A percentile compares a stretch with the other conserved stretches of the same genome.
These are phyloP conservation scores for Keithomyces neogunnii DNA, from an alignment of 2,329 filamentous ascomycete genomes.

Conservation along the genomic window DNA sequence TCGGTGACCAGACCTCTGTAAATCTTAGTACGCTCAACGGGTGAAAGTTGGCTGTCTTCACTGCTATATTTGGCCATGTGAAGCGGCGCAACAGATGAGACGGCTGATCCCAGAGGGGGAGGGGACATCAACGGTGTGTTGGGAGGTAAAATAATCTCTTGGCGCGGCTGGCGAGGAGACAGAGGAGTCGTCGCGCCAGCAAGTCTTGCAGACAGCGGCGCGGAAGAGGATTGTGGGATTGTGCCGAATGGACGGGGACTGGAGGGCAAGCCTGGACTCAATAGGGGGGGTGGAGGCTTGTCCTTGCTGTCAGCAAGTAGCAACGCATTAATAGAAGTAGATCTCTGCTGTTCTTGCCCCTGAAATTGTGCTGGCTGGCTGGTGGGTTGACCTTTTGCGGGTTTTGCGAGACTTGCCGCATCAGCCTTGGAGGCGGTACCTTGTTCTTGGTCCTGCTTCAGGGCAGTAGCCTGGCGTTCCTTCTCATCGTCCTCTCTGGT, in stretches of 20 bases:
- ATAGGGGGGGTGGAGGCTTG: slow-evolving; percentile 33
- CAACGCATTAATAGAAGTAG: slow-evolving; percentile 43
- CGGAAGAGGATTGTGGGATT: slow-evolving; percentile 42
- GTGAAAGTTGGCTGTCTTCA: slow-evolving; percentile 8
- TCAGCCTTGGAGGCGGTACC: slow-evolving; percentile 56
- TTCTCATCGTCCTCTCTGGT: slow-evolving; percentile 83
- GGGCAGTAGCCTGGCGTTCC: slow-evolving; percentile 60
- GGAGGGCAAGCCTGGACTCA: slow-evolving; percentile 52
- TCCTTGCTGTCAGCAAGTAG: slow-evolving; percentile 30
- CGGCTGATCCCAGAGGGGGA: slow-evolving; percentile 8
- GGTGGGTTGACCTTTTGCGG: background rate
- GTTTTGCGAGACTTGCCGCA: background rate
- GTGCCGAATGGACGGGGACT: slow-evolving; percentile 51
- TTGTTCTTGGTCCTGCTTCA: slow-evolving; percentile 59
- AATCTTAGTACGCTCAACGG: slow-evolving; percentile 43
- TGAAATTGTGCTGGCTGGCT: background rate
- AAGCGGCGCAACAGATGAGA: slow-evolving; percentile 1
- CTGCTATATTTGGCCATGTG: slow-evolving; percentile 4
- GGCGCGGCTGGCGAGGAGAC: slow-evolving; percentile 65
- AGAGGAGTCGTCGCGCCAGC: slow-evolving; percentile 46
- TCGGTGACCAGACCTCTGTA: slow-evolving; percentile 75
- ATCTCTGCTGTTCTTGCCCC: background rate
- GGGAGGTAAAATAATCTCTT: slow-evolving; percentile 63
- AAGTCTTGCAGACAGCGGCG: slow-evolving; percentile 52
- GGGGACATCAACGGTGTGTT: slow-evolving; percentile 59